Evolutionary conservation across 768 basidiomycete genomes (phyloP), one percentile per base, ranked within the genome.

Genomic region (Coprinopsis sp.): DNA sequence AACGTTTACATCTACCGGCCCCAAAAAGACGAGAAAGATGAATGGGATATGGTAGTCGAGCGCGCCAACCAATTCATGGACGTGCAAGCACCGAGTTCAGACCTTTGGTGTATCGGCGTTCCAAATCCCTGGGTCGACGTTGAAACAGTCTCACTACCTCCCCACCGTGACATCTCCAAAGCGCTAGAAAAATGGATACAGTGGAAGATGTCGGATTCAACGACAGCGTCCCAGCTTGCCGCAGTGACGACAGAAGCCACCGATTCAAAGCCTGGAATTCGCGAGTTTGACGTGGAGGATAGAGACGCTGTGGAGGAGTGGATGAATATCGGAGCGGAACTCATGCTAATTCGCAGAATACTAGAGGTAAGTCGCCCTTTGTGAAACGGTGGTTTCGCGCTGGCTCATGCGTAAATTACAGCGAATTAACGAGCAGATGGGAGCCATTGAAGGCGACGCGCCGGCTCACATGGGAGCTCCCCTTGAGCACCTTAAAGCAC

Each of bases 231-330:
- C 16, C 41, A 53, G 23, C 51, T 64, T 3, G 54, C 60, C 10
- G 37, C 53, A 10, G 37, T 54, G 18, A 54, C 51, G 44, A 31
- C 27, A 12, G n/a, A 14, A 30, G 48, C 18, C 11, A 44, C 51
- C 2, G 60, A 63, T 37, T 47, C 53, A 18, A 60, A 63, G 27
- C 52, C 50, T 6, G 52, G 60, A n/a, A 58, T 63, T 37, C 52
- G 62, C 6, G 40, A 42, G 22, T 69, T 62, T 59, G 69, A 65
- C 11, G 23, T 11, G 11, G 65, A 70, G 25, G 76, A 77, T 46
- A 51, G 61, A 39, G 44, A 49, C 0, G 44, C 58, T 13, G 60
- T 72, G 38, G 54, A 60, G 19, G 54, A 51, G 12, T 79, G 71
- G 64, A 57, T 78, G 47, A 47, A 57, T 1, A 53, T 70, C 40